Percentiles rank a stretch among this genome's conserved stretches.
Evolutionary conservation across 2,329 filamentous ascomycete genomes (phyloP).

Genomic region (Pseudogymnoascus sp.): DNA sequence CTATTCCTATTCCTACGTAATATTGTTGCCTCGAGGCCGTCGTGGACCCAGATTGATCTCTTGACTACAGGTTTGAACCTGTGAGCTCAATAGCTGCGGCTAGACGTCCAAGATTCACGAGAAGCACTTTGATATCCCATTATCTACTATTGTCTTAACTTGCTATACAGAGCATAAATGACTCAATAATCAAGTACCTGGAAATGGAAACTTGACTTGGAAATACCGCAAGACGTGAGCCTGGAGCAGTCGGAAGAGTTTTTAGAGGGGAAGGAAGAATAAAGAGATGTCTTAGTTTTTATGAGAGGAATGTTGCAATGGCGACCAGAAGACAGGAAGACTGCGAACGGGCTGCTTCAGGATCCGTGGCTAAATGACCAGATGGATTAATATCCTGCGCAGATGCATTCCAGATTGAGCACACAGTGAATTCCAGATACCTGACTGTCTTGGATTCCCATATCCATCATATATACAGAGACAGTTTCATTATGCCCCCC

Average conservation of each 20-base stretch:
- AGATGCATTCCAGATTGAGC: not conserved
- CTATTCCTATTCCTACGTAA: too few species aligned
- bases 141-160: too few species aligned
- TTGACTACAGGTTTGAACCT: too few species aligned
- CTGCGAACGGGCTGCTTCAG: constrained; percentile 31
- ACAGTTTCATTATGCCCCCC: not conserved
- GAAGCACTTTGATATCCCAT: too few species aligned
- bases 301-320: constrained; percentile 32
- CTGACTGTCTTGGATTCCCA: not conserved
- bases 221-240: constrained; percentile 6
- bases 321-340: constrained; percentile 31
- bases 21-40: too few species aligned
- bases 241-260: constrained; percentile 9
- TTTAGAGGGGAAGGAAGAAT: constrained; percentile 17
- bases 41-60: too few species aligned
- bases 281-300: constrained; percentile 31
- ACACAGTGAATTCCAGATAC: constrained; percentile 3
- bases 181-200: not conserved
- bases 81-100: too few species aligned
- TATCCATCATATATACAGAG: not conserved
- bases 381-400: not conserved
- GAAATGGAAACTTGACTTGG: constrained; percentile 9
- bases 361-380: constrained; percentile 29
- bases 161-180: not conserved
- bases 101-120: too few species aligned